These are phyloP conservation scores for Trichoderma afroharzianum DNA, from an alignment of 2,329 filamentous ascomycete genomes.

Conservation along the genomic window DNA sequence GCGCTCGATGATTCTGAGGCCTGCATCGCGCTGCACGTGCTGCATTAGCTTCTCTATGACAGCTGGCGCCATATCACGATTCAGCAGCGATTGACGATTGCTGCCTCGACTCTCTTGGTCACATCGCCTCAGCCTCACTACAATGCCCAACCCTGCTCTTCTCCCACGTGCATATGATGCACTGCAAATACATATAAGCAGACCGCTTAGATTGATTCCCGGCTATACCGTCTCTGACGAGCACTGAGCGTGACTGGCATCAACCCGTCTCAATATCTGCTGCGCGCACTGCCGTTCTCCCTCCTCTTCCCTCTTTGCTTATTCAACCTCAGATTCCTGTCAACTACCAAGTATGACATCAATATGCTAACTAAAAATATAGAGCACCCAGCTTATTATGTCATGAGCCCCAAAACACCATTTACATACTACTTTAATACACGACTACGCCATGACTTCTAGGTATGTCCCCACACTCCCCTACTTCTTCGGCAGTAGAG, in stretches of 20 bases:
- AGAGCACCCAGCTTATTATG: slow-evolving; percentile 22
- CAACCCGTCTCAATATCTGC: not conserved
- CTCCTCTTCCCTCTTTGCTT: not conserved
- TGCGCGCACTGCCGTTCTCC: not conserved
- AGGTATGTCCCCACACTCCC: slow-evolving; percentile 38
- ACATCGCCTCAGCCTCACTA: not conserved
- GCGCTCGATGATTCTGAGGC: not conserved
- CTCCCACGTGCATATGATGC: not conserved
- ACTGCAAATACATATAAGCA: not conserved
- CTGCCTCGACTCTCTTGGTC: not conserved
- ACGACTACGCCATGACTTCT: slow-evolving; percentile 50
- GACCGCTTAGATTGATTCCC: not conserved
- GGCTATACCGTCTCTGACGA: not conserved
- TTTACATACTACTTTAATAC: slow-evolving; percentile 24
- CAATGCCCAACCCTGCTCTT: not conserved
- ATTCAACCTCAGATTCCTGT: not conserved
- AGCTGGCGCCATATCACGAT: not conserved
- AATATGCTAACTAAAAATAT: not conserved
- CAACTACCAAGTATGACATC: not conserved
- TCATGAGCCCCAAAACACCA: slow-evolving; percentile 25
- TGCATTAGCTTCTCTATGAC: not conserved
- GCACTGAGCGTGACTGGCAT: not conserved
- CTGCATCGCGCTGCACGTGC: not conserved
- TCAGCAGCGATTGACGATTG: not conserved
- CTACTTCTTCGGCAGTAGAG: not conserved